Evolutionary conservation across 495 filamentous ascomycete species (phyloP).

Genomic region (Neurospora tetrasperma): DNA sequence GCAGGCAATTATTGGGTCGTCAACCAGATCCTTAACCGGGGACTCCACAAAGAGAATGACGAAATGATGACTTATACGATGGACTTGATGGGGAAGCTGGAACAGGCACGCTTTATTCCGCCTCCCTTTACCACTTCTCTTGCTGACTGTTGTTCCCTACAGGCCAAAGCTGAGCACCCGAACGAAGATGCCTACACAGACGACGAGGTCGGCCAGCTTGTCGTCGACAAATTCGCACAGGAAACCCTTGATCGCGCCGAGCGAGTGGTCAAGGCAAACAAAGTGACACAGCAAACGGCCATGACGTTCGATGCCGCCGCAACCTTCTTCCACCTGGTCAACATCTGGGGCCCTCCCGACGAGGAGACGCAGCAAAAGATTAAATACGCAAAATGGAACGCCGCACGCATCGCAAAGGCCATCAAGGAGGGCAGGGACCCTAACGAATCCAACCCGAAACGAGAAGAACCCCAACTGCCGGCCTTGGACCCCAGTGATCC

Average conservation of each 20-base stretch:
- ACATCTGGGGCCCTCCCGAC: slow-evolving; percentile 70
- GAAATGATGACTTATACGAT: slow-evolving; percentile 72
- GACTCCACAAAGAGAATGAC: slow-evolving; percentile 63
- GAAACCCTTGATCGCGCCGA: slow-evolving; percentile 81
- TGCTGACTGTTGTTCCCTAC: not conserved
- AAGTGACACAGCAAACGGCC: slow-evolving; percentile 85
- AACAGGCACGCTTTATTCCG: slow-evolving; percentile 45
- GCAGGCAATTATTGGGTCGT: slow-evolving; percentile 87
- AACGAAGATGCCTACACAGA: slow-evolving; percentile 61
- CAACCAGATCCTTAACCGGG: slow-evolving; percentile 74
- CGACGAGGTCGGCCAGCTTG: slow-evolving; percentile 75
- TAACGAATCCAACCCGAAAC: slow-evolving; percentile 74
- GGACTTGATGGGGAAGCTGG: slow-evolving; percentile 81
- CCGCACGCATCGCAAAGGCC: slow-evolving; percentile 79
- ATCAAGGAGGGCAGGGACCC: slow-evolving; percentile 87
- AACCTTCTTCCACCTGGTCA: slow-evolving; percentile 79
- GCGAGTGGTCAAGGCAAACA: slow-evolving; percentile 68
- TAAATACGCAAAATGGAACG: slow-evolving; percentile 95
- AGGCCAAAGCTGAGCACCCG: slow-evolving; percentile 54
- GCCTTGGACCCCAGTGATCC: slow-evolving; percentile 47
- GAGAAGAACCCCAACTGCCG: slow-evolving; percentile 34
- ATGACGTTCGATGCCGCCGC: slow-evolving; percentile 87
- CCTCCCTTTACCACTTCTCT: not conserved
- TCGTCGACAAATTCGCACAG: slow-evolving; percentile 85
- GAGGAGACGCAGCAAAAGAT: slow-evolving; percentile 74